These are phyloP conservation scores for Lipomyces yamadae DNA, from an alignment of 805 yeast genomes.

Conservation along the genomic window DNA sequence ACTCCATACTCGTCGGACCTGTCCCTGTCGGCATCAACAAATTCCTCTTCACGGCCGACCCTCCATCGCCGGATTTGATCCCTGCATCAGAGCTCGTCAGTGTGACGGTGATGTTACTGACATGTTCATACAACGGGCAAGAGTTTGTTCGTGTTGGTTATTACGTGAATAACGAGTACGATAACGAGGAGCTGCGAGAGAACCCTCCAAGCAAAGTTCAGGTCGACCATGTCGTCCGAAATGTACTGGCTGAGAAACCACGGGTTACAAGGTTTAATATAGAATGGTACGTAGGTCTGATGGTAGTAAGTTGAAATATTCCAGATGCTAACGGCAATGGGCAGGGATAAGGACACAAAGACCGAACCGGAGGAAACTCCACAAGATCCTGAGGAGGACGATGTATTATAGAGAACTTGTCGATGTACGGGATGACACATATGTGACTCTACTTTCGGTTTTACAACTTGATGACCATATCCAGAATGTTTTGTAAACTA, in stretches of 20 bases:
- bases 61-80: slow-evolving; percentile 93
- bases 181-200: slow-evolving; percentile 87
- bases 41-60: slow-evolving; percentile 90
- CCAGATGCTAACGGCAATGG: background rate
- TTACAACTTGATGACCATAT: background rate
- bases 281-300: slow-evolving; percentile 64
- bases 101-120: slow-evolving; percentile 89
- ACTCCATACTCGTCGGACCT: slow-evolving; percentile 96
- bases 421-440: background rate
- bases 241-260: slow-evolving; percentile 95
- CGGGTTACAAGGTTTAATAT: slow-evolving; percentile 95
- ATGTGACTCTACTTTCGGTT: background rate
- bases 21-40: slow-evolving; percentile 97
- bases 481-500: background rate
- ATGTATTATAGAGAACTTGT: slow-evolving; percentile 13
- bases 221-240: slow-evolving; percentile 68
- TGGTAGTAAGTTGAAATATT: background rate
- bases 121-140: slow-evolving; percentile 90
- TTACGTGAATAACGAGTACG: slow-evolving; percentile 96
- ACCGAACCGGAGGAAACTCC: slow-evolving; percentile 37
- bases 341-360: slow-evolving; percentile 27
- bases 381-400: slow-evolving; percentile 36
- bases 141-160: slow-evolving; percentile 98
- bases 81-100: slow-evolving; percentile 95
- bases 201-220: slow-evolving; percentile 37